Evolutionary conservation across 331 rosid species (phyloP), one percentile per base, ranked within the genome.

Genomic region (Acacia concinna): DNA sequence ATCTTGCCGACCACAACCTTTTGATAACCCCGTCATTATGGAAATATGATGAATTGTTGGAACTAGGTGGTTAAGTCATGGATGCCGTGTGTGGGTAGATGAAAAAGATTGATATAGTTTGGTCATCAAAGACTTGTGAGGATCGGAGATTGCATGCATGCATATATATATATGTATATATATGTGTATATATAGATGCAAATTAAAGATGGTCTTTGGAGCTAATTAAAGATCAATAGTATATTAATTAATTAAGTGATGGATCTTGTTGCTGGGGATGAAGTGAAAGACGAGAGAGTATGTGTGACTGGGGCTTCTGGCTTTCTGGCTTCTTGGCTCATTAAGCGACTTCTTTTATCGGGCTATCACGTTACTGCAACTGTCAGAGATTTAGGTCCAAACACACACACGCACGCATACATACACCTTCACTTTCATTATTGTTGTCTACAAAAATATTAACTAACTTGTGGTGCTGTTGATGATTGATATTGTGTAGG

Each of bases 241-340:
- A 54, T 0, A 54, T 10, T 2, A 3, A 52, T 6, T 20, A n/a
- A 38, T 38, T 38, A 38, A 38, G 41, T 1, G 0, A 38, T 38
- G 41, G n/a, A n/a, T n/a, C 11, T 11, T 38, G 4, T 12, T 49
- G 27, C 17, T 30, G 38, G 31, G 83, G 87, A n/a, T n/a, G n/a
- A 80, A 51, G 18, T 60, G 32, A 78, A 74, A 78, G 89, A n/a
- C n/a, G n/a, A 89, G 75, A 91, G 56, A 81, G 97, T 94, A 15
- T 95, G 98, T 13, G 97, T 95, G 0, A 92, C 97, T 0, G 98
- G 97, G 8, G 96, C 98, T 68, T 90, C 98, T 31, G 97, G 98
- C 0, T 92, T 82, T 83, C 67, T 95, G 4, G 98, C 98, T 74
- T 91, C 98, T 68, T 92, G 91, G 89, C 94, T 95, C 25, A 84